phyloP scores from a whole-genome alignment of 1,139 yeast species.

The Wickerhamomyces sp. region DNA sequence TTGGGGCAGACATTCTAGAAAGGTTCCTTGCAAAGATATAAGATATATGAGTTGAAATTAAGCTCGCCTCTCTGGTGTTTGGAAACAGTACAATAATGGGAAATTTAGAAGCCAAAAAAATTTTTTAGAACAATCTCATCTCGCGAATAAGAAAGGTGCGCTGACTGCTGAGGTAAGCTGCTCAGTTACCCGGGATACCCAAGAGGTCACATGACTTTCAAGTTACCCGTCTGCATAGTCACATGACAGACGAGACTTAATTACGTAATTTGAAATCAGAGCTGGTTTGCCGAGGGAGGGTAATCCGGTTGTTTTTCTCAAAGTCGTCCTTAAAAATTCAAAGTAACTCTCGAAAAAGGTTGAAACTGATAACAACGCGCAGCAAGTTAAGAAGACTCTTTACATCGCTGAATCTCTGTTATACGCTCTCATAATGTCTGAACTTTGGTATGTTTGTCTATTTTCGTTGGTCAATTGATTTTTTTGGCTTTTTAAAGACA shows the following conservation, averaged over 20 bases:
- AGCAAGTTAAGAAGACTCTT: not conserved
- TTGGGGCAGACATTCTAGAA: constrained; percentile 65
- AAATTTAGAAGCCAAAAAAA: not conserved
- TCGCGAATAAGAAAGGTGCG: not conserved
- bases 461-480: not conserved
- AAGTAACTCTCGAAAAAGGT: not conserved
- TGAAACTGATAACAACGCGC: constrained; percentile 1
- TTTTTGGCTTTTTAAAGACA: not conserved
- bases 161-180: no score
- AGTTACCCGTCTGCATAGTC: not conserved
- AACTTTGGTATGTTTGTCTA: constrained; percentile 29
- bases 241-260: not conserved
- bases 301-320: not conserved
- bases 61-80: constrained; percentile 24
- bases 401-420: not conserved
- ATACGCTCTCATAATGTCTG: constrained; percentile 25
- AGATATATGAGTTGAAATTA: constrained; percentile 2
- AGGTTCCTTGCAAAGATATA: constrained; percentile 60
- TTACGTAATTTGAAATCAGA: no score
- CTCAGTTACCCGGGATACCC: not conserved
- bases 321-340: not conserved
- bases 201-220: not conserved
- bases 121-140: not conserved
- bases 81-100: not conserved
- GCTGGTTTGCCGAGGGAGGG: not conserved